Conservation (phyloP, 2,329 filamentous ascomycete species). For the Aureobasidium sp. region DNA sequence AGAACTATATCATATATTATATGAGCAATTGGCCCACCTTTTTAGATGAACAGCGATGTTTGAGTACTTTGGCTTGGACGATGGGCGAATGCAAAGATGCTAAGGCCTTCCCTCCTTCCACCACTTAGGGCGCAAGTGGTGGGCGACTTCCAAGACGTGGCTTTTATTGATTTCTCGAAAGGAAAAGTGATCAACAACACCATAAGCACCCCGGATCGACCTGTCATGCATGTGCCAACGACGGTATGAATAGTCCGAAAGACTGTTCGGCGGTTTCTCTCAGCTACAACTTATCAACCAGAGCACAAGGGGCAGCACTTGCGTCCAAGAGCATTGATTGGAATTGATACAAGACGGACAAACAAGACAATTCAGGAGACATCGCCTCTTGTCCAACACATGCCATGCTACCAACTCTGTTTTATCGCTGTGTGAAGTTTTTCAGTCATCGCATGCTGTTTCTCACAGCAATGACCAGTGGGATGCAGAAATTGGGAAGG, state of each 20-base stretch:
- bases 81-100: neutral
- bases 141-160: neutral
- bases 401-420: no score
- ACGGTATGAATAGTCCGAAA: neutral
- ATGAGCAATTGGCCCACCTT: neutral
- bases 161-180: slow-evolving; percentile 6
- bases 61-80: neutral
- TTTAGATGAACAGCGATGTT: neutral
- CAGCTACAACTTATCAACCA: neutral
- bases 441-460: neutral
- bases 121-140: neutral
- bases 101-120: neutral
- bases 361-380: neutral
- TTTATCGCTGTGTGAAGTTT: neutral
- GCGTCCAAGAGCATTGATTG: neutral
- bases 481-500: neutral
- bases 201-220: neutral
- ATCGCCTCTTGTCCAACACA: neutral
- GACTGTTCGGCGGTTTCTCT: neutral
- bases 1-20: neutral
- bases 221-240: neutral
- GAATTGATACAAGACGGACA: neutral
- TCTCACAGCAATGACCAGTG: neutral
- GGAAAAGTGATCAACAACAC: slow-evolving; percentile 2
- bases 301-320: neutral